Percentiles rank a stretch among this genome's conserved stretches.
Evolutionary conservation across 148 eudicot species (phyloP).

Genomic region (Camellia sinensis): DNA sequence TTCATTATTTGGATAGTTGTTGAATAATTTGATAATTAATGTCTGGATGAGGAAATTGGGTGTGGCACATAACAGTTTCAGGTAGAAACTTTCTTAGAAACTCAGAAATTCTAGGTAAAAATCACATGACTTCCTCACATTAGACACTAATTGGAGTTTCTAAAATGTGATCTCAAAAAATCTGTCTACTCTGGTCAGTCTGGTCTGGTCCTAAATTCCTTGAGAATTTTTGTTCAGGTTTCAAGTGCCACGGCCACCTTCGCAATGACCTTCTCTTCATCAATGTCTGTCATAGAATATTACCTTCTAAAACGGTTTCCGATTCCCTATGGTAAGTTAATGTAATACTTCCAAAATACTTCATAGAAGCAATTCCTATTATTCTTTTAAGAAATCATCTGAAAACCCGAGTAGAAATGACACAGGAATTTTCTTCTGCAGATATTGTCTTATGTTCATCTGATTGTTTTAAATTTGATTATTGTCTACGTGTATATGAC

Average conservation of each 20-base stretch:
- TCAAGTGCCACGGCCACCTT: constrained; percentile 96
- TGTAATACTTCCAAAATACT: neutral
- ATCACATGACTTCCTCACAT: neutral
- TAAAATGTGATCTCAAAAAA: neutral
- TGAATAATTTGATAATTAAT: no score
- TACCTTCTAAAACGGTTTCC: constrained; percentile 93
- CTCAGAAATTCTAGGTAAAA: neutral
- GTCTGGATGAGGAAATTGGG: neutral
- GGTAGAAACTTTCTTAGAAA: no score
- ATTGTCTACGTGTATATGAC: constrained; percentile 1
- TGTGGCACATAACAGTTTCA: neutral
- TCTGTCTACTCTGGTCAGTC: neutral
- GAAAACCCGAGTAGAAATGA: neutral
- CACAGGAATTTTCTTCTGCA: neutral
- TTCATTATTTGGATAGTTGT: no score
- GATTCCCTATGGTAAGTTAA: constrained; percentile 70
- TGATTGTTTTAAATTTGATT: neutral
- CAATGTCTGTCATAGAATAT: constrained; percentile 94
- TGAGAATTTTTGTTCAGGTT: constrained; percentile 41
- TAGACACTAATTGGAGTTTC: neutral
- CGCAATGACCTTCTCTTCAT: constrained; percentile 91
- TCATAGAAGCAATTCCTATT: neutral
- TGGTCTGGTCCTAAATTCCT: neutral
- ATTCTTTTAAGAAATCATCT: neutral
- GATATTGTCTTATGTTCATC: neutral